Evolutionary conservation across 2,329 filamentous ascomycete species (phyloP).

Genomic region (Calonectria pseudoturangicola): DNA sequence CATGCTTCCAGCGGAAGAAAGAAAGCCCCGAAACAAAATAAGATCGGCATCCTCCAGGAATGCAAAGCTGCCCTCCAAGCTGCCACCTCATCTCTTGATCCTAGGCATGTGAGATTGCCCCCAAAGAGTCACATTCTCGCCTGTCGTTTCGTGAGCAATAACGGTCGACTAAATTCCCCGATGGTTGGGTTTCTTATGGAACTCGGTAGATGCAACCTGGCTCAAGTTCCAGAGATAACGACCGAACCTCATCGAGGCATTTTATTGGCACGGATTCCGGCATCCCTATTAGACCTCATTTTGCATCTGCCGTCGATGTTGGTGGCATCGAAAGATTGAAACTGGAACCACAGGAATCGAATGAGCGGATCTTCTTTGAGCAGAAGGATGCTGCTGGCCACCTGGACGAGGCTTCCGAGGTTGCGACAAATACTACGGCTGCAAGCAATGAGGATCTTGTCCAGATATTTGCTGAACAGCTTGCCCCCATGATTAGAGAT

Average conservation of each 20-base stretch:
- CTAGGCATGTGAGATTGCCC: not conserved
- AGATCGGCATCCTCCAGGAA: not conserved
- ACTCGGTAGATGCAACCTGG: conserved; percentile 6
- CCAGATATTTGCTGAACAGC: not conserved
- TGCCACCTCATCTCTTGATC: not conserved
- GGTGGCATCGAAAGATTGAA: too few relatives aligned
- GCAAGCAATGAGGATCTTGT: not conserved
- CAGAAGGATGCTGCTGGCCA: too few relatives aligned
- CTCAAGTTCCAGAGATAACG: not conserved
- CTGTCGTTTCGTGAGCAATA: not conserved
- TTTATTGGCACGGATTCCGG: too few relatives aligned
- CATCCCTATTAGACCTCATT: too few relatives aligned
- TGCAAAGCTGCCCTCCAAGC: not conserved
- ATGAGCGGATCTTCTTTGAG: too few relatives aligned
- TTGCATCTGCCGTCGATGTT: not conserved
- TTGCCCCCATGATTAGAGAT: not conserved
- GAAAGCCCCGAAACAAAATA: not conserved
- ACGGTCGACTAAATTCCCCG: not conserved
- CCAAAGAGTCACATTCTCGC: conserved; percentile 5
- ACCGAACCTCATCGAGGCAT: too few relatives aligned
- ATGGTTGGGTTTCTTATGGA: not conserved
- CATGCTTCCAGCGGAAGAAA: not conserved
- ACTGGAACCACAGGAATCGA: too few relatives aligned
- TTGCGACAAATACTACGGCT: not conserved
- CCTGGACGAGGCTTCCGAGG: too few relatives aligned